Conservation (phyloP, 441 rosid genomes). For the Croton laevigatus region DNA sequence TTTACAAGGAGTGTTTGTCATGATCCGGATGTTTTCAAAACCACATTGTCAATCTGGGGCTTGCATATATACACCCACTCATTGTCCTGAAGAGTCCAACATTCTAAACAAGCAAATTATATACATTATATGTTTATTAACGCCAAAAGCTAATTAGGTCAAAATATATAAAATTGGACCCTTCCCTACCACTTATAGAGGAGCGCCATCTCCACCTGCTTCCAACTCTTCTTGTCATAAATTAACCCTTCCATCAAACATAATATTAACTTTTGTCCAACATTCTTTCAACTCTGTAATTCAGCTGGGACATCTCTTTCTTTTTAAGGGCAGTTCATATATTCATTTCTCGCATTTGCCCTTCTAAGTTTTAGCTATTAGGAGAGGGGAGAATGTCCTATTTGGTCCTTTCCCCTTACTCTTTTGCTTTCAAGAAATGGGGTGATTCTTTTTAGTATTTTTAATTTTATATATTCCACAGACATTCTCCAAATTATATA, state of each 20-base stretch:
- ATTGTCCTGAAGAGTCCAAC: too few relatives aligned
- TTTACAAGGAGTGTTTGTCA: too few relatives aligned
- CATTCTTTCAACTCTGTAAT: conserved; percentile 22
- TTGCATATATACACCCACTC: too few relatives aligned
- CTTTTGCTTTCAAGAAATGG: conserved; percentile 1
- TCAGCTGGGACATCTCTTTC: not conserved
- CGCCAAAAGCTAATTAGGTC: not conserved
- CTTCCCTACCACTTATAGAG: conserved; percentile 24
- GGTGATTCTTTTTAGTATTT: not conserved
- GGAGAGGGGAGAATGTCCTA: not conserved
- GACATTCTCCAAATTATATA: conserved; percentile 5
- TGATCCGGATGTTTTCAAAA: too few relatives aligned
- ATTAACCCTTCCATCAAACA: not conserved
- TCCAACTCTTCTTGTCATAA: conserved; percentile 14
- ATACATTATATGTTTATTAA: not conserved
- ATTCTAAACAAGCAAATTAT: too few relatives aligned
- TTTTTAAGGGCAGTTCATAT: conserved; percentile 3
- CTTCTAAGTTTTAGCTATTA: not conserved
- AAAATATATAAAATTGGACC: conserved; percentile 7
- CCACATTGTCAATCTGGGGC: too few relatives aligned
- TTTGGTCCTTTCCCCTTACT: not conserved
- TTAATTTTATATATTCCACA: not conserved
- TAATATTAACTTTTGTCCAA: conserved; percentile 21
- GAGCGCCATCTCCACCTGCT: conserved; percentile 13
- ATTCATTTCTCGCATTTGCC: conserved; percentile 2